Evolutionary conservation across 768 basidiomycete genomes (phyloP).

Genomic region (Russula compacta): DNA sequence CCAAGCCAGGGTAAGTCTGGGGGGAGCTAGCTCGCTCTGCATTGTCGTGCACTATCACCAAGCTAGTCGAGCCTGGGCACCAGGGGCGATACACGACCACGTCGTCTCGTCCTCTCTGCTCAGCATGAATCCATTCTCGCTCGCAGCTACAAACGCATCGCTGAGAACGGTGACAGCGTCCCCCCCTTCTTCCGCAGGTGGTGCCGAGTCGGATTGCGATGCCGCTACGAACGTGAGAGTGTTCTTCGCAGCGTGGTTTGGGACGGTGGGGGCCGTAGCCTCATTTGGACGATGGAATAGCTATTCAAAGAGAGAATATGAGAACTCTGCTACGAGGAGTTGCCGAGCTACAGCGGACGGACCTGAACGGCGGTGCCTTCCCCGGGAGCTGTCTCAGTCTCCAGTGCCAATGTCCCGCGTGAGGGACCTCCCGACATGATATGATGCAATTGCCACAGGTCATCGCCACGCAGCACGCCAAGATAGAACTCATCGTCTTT

Average conservation of each 20-base stretch:
- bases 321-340: neutral
- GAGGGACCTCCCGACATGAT: conserved; percentile 68
- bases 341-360: neutral
- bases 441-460: conserved; percentile 20
- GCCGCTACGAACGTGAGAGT: neutral
- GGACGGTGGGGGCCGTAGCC: too few species aligned
- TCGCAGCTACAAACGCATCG: conserved; percentile 37
- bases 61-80: conserved; percentile 25
- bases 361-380: conserved; percentile 45
- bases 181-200: neutral
- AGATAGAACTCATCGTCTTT: conserved; percentile 12
- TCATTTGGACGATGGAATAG: conserved; percentile 2
- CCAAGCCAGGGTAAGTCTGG: too few species aligned
- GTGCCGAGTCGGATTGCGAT: neutral
- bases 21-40: too few species aligned
- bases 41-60: conserved; percentile 22
- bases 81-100: conserved; percentile 38
- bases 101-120: conserved; percentile 26
- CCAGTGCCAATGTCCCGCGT: conserved; percentile 41
- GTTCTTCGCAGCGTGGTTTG: neutral
- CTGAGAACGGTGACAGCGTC: conserved; percentile 20
- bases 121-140: conserved; percentile 45
- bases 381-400: conserved; percentile 37
- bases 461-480: conserved; percentile 1
- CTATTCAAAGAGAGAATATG: neutral